A percentile compares a stretch with the other conserved stretches of the same genome.
Conservation (phyloP, 192 early-diverging fungal genomes). For the Chytriomyces sp. region DNA sequence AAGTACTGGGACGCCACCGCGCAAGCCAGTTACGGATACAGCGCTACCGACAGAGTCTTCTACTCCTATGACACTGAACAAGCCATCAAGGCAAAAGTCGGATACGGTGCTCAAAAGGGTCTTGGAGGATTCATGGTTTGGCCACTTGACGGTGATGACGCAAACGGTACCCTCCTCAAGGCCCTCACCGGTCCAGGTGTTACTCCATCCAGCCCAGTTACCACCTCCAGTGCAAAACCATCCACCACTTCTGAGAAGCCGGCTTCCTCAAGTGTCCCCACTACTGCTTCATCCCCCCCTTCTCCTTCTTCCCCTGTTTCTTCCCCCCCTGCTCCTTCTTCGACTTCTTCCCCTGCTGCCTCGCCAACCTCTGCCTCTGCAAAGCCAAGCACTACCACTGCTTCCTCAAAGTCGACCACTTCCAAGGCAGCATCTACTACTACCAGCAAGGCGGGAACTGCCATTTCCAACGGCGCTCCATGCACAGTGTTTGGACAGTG, state of each 20-base stretch:
- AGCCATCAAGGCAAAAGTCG: slow-evolving; percentile 25
- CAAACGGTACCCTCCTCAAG: slow-evolving; percentile 7
- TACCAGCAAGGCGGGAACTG: not conserved
- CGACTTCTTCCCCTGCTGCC: not conserved
- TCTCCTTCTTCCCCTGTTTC: not conserved
- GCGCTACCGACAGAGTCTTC: slow-evolving; percentile 21
- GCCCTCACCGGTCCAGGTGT: slow-evolving; percentile 6
- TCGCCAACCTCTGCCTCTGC: not conserved
- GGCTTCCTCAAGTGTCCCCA: not conserved
- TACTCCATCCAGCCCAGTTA: not conserved
- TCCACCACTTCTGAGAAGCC: not conserved
- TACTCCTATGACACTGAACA: slow-evolving; percentile 31
- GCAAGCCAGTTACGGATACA: slow-evolving; percentile 38
- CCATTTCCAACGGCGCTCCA: not conserved
- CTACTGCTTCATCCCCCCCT: not conserved
- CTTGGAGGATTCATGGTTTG: slow-evolving; percentile 26
- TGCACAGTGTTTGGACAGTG: slow-evolving; percentile 11
- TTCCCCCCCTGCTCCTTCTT: not conserved
- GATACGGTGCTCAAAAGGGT: slow-evolving; percentile 13
- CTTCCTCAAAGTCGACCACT: not conserved
- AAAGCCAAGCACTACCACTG: not conserved
- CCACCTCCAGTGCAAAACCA: not conserved
- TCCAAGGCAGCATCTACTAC: not conserved
- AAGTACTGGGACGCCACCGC: slow-evolving; percentile 40
- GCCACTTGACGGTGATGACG: slow-evolving; percentile 22